Base-by-base conservation (phyloP, 176 grass and related monocot genomes). In the Puya raimondii region DNA sequence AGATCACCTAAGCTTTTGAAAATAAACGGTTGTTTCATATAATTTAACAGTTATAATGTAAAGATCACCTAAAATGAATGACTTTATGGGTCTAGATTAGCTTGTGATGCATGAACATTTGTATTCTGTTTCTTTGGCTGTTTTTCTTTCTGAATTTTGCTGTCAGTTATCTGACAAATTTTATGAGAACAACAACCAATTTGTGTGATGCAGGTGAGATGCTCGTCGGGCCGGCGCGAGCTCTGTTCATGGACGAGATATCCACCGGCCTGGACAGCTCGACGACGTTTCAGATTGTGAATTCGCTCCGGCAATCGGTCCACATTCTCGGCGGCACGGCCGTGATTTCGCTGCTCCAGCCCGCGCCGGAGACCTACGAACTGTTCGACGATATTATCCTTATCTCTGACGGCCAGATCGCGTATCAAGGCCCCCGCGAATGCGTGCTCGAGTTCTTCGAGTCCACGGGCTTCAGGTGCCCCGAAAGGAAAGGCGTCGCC, bases 221-320 rank as follows among this genome's bases (percentile, higher is more conserved):
- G 91, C 72, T 95, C 71, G 91, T 95, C 47, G 88, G 84, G 22
- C 84, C 90, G 71, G 91, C 86, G 51, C 77, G 76, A 51, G 91
- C 84, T 68, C 76, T 95, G 48, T 90, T 95, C 81, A 90, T 95
- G 91, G 91, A 90, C 50, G 87, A 94, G 84, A 95, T 95, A 90
- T 95, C 91, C 49, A 95, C 91, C 4, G 87, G 91, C 65, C 81
- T 95, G 14, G 91, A 95, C 64, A 95, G 91, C 68, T 95, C 91
- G 8, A 95, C 91, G 13, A 95, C 91, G 17, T 95, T 85, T 72
- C 78, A 87, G 75, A 95, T 95, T 27, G 87, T 95, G 53, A 90
- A 85, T 54, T 95, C 70, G 16, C 80, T 87, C 47, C 64, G 91
- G 54, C 81, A 95, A 66, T 76, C 72, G 3, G 84, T 82, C 50